phyloP scores from a whole-genome alignment of 2,329 filamentous ascomycete species.

The Stagonosporopsis chrysanthemi region DNA sequence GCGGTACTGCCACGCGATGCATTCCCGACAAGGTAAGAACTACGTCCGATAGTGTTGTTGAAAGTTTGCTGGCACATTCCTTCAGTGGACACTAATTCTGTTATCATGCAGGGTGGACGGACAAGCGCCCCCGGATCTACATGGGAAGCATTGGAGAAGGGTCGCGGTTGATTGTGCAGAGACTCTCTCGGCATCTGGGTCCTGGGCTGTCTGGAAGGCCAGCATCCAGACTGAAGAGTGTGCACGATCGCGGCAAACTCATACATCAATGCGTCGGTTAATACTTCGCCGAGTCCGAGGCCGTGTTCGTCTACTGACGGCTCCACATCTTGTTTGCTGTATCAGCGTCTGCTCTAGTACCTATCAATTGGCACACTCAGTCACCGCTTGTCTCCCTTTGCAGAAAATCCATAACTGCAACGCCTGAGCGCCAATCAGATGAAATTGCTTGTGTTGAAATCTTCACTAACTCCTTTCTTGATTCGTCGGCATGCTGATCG shows the following conservation, averaged over 20 bases:
- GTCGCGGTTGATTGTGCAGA: slow-evolving; percentile 6
- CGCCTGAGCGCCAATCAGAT: not conserved
- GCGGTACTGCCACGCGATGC: slow-evolving; percentile 6
- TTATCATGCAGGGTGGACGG: slow-evolving; percentile 16
- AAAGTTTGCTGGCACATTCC: slow-evolving; percentile 3
- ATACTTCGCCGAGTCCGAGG: slow-evolving; percentile 12
- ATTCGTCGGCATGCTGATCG: not conserved
- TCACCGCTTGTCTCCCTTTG: slow-evolving; percentile 7
- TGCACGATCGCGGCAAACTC: not conserved
- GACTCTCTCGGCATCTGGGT: not conserved
- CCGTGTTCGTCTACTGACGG: slow-evolving; percentile 2
- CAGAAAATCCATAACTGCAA: not conserved
- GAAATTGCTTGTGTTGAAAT: not conserved
- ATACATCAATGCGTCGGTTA: not conserved
- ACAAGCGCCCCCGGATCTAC: slow-evolving; percentile 20
- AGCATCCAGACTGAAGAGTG: not conserved
- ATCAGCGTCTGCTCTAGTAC: slow-evolving; percentile 2
- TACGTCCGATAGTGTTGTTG: slow-evolving; percentile 9
- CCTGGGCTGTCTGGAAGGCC: not conserved
- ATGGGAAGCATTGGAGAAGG: slow-evolving; percentile 11
- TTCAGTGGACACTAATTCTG: slow-evolving; percentile 3
- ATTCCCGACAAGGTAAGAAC: slow-evolving; percentile 13
- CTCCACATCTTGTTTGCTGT: slow-evolving; percentile 18
- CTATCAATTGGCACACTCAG: slow-evolving; percentile 1
- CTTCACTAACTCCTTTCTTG: not conserved